These are phyloP conservation scores for Dactylonectria estremocensis DNA, from an alignment of 2,329 filamentous ascomycete genomes.

Conservation along the genomic window DNA sequence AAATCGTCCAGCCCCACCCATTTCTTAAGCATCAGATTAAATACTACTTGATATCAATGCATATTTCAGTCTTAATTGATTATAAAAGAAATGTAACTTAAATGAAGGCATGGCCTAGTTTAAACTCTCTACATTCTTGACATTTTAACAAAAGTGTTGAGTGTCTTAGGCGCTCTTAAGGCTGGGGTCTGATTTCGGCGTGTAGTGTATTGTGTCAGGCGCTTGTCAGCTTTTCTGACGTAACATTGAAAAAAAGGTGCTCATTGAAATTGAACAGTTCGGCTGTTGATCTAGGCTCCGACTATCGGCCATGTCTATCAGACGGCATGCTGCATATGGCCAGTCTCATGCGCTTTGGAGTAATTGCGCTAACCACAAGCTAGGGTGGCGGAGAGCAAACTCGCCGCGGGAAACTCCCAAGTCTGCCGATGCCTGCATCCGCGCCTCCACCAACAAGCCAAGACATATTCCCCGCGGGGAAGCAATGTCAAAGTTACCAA, in stretches of 20 bases:
- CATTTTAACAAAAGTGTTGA: too few species aligned
- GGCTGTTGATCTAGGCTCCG: constrained; percentile 15
- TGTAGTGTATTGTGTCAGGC: too few species aligned
- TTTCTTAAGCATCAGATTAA: too few species aligned
- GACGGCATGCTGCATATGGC: background rate
- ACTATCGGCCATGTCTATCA: constrained; percentile 12
- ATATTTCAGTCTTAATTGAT: too few species aligned
- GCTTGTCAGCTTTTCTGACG: too few species aligned
- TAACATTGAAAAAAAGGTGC: background rate
- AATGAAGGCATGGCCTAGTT: too few species aligned
- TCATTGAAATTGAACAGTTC: background rate
- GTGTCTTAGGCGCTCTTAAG: too few species aligned
- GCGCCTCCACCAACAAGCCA: background rate
- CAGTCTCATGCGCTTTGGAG: background rate
- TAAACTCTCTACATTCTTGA: too few species aligned
- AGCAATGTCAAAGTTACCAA: background rate
- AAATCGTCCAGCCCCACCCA: too few species aligned
- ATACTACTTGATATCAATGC: too few species aligned
- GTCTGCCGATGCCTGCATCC: background rate
- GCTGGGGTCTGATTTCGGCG: too few species aligned
- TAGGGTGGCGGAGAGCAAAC: background rate
- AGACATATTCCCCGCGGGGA: background rate
- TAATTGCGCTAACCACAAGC: constrained; percentile 7
- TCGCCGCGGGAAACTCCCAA: background rate
- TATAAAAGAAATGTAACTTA: too few species aligned